A percentile compares a stretch with the other conserved stretches of the same genome.
phyloP scores from a whole-genome alignment of 192 early-diverging fungal genomes.

The Backusella tuberculispora region DNA sequence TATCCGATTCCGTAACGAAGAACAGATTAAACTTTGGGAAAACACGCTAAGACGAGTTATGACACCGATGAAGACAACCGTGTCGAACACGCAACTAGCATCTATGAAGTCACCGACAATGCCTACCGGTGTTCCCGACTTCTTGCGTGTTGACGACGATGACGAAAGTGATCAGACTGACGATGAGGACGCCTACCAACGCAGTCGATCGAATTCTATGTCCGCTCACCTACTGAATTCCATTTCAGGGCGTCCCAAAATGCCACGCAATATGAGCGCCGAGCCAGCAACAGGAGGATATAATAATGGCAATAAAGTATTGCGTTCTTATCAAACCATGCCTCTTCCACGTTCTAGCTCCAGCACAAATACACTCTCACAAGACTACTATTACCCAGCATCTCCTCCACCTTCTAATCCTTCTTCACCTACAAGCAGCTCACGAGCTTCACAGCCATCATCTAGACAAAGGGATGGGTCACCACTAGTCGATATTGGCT shows the following conservation, averaged over 20 bases:
- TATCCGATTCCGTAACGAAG: constrained; percentile 87
- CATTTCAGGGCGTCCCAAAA: constrained; percentile 13
- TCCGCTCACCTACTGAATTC: constrained; percentile 2
- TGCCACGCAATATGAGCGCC: constrained; percentile 12
- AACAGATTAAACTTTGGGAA: constrained; percentile 92
- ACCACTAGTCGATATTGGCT: constrained; percentile 55
- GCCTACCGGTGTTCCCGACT: constrained; percentile 22
- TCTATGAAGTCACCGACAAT: constrained; percentile 34
- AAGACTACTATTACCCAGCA: constrained; percentile 44
- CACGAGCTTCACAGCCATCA: constrained; percentile 40
- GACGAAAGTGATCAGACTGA: constrained; percentile 35
- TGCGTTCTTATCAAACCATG: constrained; percentile 1
- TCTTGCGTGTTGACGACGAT: constrained; percentile 33
- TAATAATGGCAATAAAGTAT: too few relatives aligned
- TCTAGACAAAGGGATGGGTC: constrained; percentile 51
- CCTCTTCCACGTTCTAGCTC: constrained; percentile 24
- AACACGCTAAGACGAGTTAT: constrained; percentile 68
- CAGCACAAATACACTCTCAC: constrained; percentile 9
- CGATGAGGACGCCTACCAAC: constrained; percentile 39
- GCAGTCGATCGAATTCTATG: constrained; percentile 30
- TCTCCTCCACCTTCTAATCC: constrained; percentile 64
- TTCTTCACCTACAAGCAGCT: constrained; percentile 53
- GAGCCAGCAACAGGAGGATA: background rate
- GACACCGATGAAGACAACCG: constrained; percentile 28
- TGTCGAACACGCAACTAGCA: constrained; percentile 46